Conservation (phyloP, 2,329 filamentous ascomycete species). For the Waltergamsia citrina region DNA sequence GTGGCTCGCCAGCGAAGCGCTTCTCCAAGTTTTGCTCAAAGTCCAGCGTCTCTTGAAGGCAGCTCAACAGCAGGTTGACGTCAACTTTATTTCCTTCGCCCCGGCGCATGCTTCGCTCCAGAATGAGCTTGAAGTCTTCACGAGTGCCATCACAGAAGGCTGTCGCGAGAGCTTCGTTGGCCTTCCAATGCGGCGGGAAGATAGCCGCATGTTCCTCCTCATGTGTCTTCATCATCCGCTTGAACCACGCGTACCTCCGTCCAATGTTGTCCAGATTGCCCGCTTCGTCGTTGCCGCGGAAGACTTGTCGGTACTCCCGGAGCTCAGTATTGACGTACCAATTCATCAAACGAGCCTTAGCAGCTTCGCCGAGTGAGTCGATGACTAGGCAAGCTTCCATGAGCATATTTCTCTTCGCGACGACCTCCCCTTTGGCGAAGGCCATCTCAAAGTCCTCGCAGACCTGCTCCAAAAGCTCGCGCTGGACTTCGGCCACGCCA, state of each 20-base stretch:
- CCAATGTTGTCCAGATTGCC: conserved; percentile 95
- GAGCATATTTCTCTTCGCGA: conserved; percentile 58
- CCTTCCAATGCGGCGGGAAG: conserved; percentile 81
- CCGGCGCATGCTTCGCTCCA: conserved; percentile 78
- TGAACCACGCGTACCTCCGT: conserved; percentile 91
- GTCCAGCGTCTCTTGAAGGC: conserved; percentile 89
- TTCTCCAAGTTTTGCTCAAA: conserved; percentile 90
- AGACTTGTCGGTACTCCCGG: conserved; percentile 90
- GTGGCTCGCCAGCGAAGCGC: conserved; percentile 63
- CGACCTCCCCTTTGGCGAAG: conserved; percentile 81
- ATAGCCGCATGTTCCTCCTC: conserved; percentile 86
- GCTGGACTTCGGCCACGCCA: conserved; percentile 87
- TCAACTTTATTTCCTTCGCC: conserved; percentile 72
- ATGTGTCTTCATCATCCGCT: conserved; percentile 88
- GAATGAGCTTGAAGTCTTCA: conserved; percentile 89
- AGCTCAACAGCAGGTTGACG: conserved; percentile 80
- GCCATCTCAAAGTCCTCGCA: conserved; percentile 97
- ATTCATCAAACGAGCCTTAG: conserved; percentile 70
- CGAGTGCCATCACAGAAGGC: conserved; percentile 92
- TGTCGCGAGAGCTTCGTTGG: conserved; percentile 82
- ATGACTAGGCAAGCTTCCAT: conserved; percentile 87
- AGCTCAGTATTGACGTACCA: conserved; percentile 99
- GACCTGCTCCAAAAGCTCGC: conserved; percentile 91
- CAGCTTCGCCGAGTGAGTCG: conserved; percentile 86
- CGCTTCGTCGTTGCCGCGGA: conserved; percentile 92